Base-by-base conservation (phyloP, 2,329 filamentous ascomycete species). In the Penicillium sumatraense region DNA sequence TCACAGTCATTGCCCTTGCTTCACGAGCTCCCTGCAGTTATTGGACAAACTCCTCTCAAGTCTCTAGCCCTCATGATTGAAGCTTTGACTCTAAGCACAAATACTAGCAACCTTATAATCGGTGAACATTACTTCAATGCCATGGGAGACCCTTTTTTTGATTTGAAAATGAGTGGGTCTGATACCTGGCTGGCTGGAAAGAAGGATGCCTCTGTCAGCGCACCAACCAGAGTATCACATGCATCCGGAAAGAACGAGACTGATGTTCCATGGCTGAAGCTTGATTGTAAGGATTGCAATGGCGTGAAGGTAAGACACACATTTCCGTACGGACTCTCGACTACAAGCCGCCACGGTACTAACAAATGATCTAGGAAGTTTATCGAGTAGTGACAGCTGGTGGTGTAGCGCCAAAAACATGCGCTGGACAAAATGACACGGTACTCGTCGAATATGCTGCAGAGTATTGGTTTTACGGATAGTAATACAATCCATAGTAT, bases 381-480 rank as follows among this genome's bases (percentile, higher is more conserved):
- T 79, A 77, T 52, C 73, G 74, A 36, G 68, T 78, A 7, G 61
- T 75, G 46, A 77, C 75, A 1, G 68, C 68, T 9, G 68, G 69
- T 10, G 76, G 76, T 9, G 54, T 59, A 9, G 49, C 73, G 11
- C 74, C 75, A 20, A 56, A 59, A 24, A 70, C 68, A 0, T 78
- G 76, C 59, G 56, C 63, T 26, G 64, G 66, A 6, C 68, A 72
- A 52, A 46, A 64, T 7, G 56, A 62, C 4, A 69, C 63, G 0
- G 63, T 77, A 27, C 55, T 70, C 48, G 67, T 75, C 20, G 65
- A 72, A 18, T 79, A 78, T 65, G 66, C 72, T 5, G 75, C 76
- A 5, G 71, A 77, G 60, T 78, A 78, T 55, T 78, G 73, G 74
- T 75, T 78, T 21, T 78, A 74, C 56, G 73, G 68, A 16, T 72